Evolutionary conservation across 225 moss, liverwort and hornwort genomes (phyloP), one percentile per base, ranked within the genome.

Genomic region (Anthoceros angustus): DNA sequence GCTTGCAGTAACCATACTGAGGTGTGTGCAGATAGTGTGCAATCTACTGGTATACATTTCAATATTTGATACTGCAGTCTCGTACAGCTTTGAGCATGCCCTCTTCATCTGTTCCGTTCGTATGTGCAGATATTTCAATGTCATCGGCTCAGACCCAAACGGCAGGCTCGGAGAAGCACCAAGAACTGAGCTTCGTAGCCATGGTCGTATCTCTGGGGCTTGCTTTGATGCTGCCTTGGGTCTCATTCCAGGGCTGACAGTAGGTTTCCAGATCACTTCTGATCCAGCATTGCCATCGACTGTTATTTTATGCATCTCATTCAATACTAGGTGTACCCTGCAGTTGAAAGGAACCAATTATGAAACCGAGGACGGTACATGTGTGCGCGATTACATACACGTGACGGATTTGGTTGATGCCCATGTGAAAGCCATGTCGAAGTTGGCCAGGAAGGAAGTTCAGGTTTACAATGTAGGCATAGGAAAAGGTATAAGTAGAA

Each of bases 181-280:
- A n/a, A 77, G 90, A 63, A 80, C 86, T 16, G 93, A 90, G 38
- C 86, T 94, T 70, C 86, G 87, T 62, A 75, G 62, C 32, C 87
- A 94, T 67, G 87, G 87, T 43, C 86, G 93, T 41, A 87, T 94
- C 68, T 90, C 93, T 63, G 93, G 93, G 45, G 93, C 93, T 46
- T 90, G 93, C 72, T 90, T 94, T 69, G 90, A 94, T 76, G 90
- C 90, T 49, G 93, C 93, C 0, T 78, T 84, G 78, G 90, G 87
- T 15, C 39, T 64, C 46, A 78, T 77, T 72, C 66, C 77, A 42
- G 93, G 81, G 23, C 73, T 94, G 15, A 86, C 78, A 87, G 93
- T 89, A 68, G 16, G 40, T 67, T 18, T n/a, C 62, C 25, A 25
- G 41, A 9, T 25, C 20, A 32, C 32, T 50, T 15, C 9, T 26